Evolutionary conservation across 495 filamentous ascomycete species (phyloP).

Genomic region (Neurospora sp.): DNA sequence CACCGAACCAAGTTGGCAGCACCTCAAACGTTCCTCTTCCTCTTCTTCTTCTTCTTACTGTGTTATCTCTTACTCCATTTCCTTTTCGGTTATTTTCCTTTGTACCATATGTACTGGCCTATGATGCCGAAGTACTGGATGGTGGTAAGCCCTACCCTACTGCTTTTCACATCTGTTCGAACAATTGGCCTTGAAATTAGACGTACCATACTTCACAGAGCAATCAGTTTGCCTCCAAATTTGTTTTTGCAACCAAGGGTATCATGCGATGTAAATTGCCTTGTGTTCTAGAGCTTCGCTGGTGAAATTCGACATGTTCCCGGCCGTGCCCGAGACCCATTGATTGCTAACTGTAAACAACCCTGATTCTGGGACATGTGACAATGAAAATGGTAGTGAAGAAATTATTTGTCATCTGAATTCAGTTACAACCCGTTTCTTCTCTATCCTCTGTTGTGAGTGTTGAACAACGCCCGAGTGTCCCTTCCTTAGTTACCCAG

Average conservation of each 20-base stretch:
- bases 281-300: background rate
- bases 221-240: background rate
- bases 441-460: background rate
- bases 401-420: background rate
- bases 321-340: background rate
- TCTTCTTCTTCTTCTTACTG: background rate
- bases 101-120: background rate
- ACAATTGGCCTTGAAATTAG: background rate
- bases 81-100: background rate
- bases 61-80: background rate
- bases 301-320: background rate
- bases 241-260: background rate
- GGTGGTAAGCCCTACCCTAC: background rate
- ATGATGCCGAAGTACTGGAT: background rate
- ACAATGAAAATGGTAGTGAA: background rate
- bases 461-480: background rate
- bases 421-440: background rate
- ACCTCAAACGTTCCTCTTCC: background rate
- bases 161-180: background rate
- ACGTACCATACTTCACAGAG: background rate
- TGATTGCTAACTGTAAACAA: background rate
- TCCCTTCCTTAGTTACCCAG: background rate
- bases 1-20: background rate
- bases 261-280: background rate
- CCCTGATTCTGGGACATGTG: background rate